Conservation (phyloP, 129 eudicot genomes). For the sunflower (Helianthus annuus) region HanXRQr2.0-SUNRISE NC_035442.2:66342441-66342940, state of each 20-base stretch:
- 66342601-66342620: constrained; percentile 31
- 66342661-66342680: constrained; percentile 67
- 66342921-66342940: no score
- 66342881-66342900: no score
- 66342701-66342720: constrained; percentile 62
- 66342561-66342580: constrained; percentile 50
- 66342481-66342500: neutral
- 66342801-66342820: constrained; percentile 80
- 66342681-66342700: constrained; percentile 61
- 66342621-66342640: constrained; percentile 28
- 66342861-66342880: no score
- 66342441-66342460: neutral
- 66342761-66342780: constrained; percentile 67
- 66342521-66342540: constrained; percentile 79
- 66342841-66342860: no score
- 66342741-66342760: constrained; percentile 64
- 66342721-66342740: constrained; percentile 37
- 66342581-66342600: constrained; percentile 48
- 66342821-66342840: constrained; percentile 66
- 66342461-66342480: no score
- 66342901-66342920: no score
- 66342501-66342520: constrained; percentile 80
- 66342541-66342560: constrained; percentile 80
- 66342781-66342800: constrained; percentile 68
- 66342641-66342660: constrained; percentile 39